A percentile compares a stretch with the other conserved stretches of the same genome.
Conservation (phyloP, 2,329 filamentous ascomycete species). For the Colletotrichum lentis region DNA sequence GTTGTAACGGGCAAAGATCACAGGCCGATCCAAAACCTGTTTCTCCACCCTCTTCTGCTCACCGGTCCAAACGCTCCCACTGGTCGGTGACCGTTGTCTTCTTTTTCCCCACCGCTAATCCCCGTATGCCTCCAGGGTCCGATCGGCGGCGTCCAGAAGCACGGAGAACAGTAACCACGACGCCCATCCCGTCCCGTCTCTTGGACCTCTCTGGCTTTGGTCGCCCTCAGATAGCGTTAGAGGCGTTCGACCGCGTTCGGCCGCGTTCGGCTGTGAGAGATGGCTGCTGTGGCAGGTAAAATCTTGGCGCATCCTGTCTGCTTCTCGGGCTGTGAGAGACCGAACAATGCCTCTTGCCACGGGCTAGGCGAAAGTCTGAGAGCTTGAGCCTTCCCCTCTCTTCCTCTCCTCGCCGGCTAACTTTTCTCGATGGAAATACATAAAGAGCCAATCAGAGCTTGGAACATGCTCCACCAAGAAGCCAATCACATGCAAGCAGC, state of each 20-base stretch:
- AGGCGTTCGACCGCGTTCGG: conserved; percentile 24
- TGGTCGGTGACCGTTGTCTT: not conserved
- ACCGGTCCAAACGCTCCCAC: conserved; percentile 17
- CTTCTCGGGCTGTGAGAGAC: not conserved
- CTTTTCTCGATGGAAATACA: not conserved
- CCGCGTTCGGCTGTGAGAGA: not conserved
- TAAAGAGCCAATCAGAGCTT: not conserved
- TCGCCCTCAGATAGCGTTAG: conserved; percentile 17
- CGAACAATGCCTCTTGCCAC: not conserved
- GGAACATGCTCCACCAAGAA: conserved; percentile 14
- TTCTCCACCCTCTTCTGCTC: conserved; percentile 7
- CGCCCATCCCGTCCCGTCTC: not conserved
- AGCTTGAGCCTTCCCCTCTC: not conserved
- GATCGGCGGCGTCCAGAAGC: conserved; percentile 31
- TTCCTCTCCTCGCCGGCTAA: not conserved
- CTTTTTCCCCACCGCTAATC: conserved; percentile 20
- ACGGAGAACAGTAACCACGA: not conserved
- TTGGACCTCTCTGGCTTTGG: not conserved
- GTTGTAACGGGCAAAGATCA: conserved; percentile 21
- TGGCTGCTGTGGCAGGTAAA: not conserved
- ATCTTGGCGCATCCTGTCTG: not conserved
- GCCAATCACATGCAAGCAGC: conserved; percentile 37
- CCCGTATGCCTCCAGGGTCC: conserved; percentile 19
- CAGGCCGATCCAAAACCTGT: conserved; percentile 9
- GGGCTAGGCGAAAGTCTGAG: conserved; percentile 1